Evolutionary conservation across 805 yeast species (phyloP), one percentile per base, ranked within the genome.

Genomic region (Debaryomyces prosopidis): DNA sequence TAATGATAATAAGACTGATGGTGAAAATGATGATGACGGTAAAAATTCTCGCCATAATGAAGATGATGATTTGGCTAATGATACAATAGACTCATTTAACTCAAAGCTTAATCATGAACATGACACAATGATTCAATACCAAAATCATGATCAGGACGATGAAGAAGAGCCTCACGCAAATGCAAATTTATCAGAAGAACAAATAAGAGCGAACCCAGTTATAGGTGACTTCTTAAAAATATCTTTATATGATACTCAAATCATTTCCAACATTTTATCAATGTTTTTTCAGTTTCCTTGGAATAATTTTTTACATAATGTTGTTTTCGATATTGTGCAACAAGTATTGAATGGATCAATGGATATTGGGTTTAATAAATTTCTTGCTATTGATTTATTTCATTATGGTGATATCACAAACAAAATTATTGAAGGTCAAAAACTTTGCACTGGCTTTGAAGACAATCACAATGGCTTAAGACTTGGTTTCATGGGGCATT

Each of bases 401-500:
- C 84, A 66, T 36, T 55, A 60, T 17, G 76, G 75, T 2, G 67
- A 70, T 45, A 69, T 72, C 47, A 72, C 76, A 18, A 62, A 62
- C 44, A 69, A 65, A 44, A 72, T 72, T 43, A 67, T 71, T 40
- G 66, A 66, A 39, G 76, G 77, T 28, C 86, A 54, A 76, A 81
- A 59, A 84, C 52, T 89, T 76, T 69, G 74, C 83, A 48, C 85
- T 83, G 23, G 80, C 72, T 70, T 87, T 61, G 78, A 75, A 51
- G 69, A 69, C 46, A 73, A 75, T 12, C 50, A 60, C 34, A 51
- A 53, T 31, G 83, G 85, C 3, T 78, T 88, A 42, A 78, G 96
- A 48, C 76, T 90, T 40, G 99, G 99, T 0, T 94, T 89, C 60
- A 94, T 92, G 94, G 99, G 99, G 16, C 99, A 94, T 62, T 71